These are phyloP conservation scores for Penicillium corylophilum DNA, from an alignment of 2,329 filamentous ascomycete species.

Conservation along the genomic window DNA sequence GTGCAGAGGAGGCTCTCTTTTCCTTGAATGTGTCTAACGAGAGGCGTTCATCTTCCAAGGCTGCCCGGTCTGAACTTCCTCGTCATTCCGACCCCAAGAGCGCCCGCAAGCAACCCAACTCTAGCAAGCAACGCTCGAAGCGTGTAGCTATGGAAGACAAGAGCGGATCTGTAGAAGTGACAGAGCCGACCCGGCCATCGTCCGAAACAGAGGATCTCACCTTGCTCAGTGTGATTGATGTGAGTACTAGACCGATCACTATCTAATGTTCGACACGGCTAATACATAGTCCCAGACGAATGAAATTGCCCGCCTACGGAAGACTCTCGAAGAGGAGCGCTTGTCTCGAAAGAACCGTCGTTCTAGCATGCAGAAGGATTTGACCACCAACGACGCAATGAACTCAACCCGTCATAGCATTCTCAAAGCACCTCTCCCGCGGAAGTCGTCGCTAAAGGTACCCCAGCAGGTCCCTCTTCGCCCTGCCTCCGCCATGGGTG, in stretches of 20 bases:
- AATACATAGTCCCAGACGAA: conserved; percentile 31
- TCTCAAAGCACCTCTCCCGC: conserved; percentile 40
- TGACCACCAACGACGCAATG: conserved; percentile 41
- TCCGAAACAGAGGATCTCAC: conserved; percentile 47
- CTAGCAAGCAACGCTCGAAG: conserved; percentile 42
- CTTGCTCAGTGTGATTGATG: conserved; percentile 55
- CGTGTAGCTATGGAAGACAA: conserved; percentile 37
- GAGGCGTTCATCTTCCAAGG: conserved; percentile 24
- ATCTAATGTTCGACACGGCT: neutral
- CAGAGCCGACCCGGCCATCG: conserved; percentile 29
- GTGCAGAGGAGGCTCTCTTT: conserved; percentile 40
- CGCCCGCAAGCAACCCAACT: conserved; percentile 35
- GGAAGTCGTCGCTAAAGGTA: conserved; percentile 58
- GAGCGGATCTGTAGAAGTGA: conserved; percentile 32
- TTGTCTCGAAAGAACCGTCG: conserved; percentile 45
- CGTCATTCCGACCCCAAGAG: conserved; percentile 22
- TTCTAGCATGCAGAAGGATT: conserved; percentile 29
- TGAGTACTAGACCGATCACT: conserved; percentile 21
- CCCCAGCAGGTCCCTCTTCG: conserved; percentile 37
- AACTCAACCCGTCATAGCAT: conserved; percentile 38
- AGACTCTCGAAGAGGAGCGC: conserved; percentile 56
- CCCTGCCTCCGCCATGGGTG: conserved; percentile 36
- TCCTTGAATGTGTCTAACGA: conserved; percentile 34
- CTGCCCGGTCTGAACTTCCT: conserved; percentile 17
- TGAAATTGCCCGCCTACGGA: conserved; percentile 55